Percentiles rank a stretch among this genome's conserved stretches.
phyloP scores from a whole-genome alignment of 306 rosid species.

The Oxytropis ochrocephala region DNA sequence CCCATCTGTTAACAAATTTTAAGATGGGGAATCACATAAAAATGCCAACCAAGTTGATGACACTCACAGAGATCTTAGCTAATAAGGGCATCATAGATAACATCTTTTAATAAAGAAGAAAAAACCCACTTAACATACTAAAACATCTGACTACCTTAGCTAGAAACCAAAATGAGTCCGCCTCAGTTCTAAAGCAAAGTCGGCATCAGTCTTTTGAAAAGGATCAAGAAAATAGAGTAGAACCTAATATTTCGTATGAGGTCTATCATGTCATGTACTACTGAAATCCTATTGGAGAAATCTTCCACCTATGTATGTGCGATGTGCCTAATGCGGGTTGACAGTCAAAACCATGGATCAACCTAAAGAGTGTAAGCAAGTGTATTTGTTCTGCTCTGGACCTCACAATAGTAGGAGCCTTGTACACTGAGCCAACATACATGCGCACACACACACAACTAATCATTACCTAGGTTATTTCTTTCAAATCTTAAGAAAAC shows the following conservation, averaged over 20 bases:
- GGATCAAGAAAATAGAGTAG: not conserved
- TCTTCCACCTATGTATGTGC: not conserved
- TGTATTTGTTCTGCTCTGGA: not conserved
- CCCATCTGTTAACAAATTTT: constrained; percentile 75
- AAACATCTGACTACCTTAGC: not conserved
- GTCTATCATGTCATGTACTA: not conserved
- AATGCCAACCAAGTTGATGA: not conserved
- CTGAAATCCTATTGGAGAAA: not conserved
- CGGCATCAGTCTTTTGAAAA: not conserved
- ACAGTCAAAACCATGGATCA: not conserved
- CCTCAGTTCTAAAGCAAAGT: constrained; percentile 5
- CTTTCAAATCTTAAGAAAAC: not conserved
- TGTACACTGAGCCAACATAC: not conserved
- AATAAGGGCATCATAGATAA: not conserved
- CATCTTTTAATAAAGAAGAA: not conserved
- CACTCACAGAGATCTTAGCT: not conserved
- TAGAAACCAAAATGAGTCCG: not conserved
- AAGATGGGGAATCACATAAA: constrained; percentile 22
- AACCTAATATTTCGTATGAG: not conserved
- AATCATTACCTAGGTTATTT: not conserved
- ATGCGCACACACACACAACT: not conserved
- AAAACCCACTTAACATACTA: not conserved
- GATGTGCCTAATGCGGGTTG: not conserved
- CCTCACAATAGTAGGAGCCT: not conserved
- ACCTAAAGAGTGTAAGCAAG: not conserved